Evolutionary conservation across 2,329 filamentous ascomycete species (phyloP), one percentile per base, ranked within the genome.

Genomic region (Cercospora sp.): DNA sequence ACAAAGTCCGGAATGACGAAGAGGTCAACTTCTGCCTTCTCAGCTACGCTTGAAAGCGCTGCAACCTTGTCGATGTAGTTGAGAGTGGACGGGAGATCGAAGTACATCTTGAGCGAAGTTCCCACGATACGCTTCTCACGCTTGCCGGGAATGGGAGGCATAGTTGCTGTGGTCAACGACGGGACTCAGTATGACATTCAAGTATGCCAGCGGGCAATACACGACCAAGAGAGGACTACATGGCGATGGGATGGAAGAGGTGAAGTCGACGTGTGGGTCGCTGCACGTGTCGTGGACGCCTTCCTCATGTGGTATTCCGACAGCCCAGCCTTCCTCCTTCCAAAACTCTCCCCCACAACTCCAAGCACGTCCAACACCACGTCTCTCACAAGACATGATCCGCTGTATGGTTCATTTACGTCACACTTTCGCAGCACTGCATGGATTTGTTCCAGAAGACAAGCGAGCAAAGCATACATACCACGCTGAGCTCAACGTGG

Each of bases 1-100:
- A 94, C 80, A 76, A 92, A 91, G 80, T 94, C 91, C 1, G 92
- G 91, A 72, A 94, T 89, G 73, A 94, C 81, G 79, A 93, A 93
- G 73, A 94, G 84, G 78, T 92, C 89, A 69, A 91, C 79, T 61
- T 86, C 81, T 32, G 85, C 79, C 72, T 76, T 87, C 81, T 79
- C 79, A 21, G 82, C 82, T 76, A 89, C 90, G 65, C 83, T 75
- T 57, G 84, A 80, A 63, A 84, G 79, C 13, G 79, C 73, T 57
- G 79, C 74, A 59, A 83, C 78, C 66, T 79, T 79, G 61, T 80
- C 77, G 66, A 83, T 76, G 75, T 85, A 84, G 59, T 77, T 83
- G 76, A 78, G 80, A 1, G 91, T 93, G 69, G 85, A 84, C 10
- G 85, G 80, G 8, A 89, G 85, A 69, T 89, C 87, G 81, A 94